Evolutionary conservation across 1,284 basidiomycete species (phyloP), one percentile per base, ranked within the genome.

Genomic region (Cutaneotrichosporon arboriforme): DNA sequence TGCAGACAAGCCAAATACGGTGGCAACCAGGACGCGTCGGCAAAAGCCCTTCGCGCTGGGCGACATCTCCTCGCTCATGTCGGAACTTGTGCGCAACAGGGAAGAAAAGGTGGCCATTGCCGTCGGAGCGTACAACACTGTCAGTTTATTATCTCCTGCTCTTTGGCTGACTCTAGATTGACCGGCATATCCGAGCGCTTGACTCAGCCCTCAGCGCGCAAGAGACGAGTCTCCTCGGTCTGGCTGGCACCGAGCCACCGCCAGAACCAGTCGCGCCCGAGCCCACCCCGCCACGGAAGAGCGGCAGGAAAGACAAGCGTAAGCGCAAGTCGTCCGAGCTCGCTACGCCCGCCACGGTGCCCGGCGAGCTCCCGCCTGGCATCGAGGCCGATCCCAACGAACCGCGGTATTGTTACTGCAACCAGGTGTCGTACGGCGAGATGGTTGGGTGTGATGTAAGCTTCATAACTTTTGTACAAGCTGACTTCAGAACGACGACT

Each of bases 71-170:
- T 59, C 62, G 33, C 52, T 74, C 13, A 56, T 65, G 4, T 51
- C 63, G 47, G 74, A 76, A 44, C 60, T 76, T 7, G 64, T 76
- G 18, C 61, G 75, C 40, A 73, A 75, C 14, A 70, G 74, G 10
- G 77, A 80, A 47, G 78, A 80, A 49, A 79, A 79, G 53, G 70
- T 79, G 22, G 77, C 77, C 1, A 65, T 80, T 4, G 78, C 78
- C 8, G 62, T 75, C 0, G 77, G 77, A 7, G 76, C 77, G 2
- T 80, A 79, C 63, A 77, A 79, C 48, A 60, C 71, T 31, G 73
- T 72, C 37, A 55, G 72, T 60, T 31, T 17, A 13, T 9, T 12
- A 10, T n/a, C n/a, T n/a, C n/a, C 35, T 17, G 23, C 10, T 8
- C 23, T 23, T 8, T n/a, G n/a, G 17, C 40, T 38, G 26, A 48